Conservation (phyloP, 1,284 basidiomycete genomes). For the Tilletia indica region DNA sequence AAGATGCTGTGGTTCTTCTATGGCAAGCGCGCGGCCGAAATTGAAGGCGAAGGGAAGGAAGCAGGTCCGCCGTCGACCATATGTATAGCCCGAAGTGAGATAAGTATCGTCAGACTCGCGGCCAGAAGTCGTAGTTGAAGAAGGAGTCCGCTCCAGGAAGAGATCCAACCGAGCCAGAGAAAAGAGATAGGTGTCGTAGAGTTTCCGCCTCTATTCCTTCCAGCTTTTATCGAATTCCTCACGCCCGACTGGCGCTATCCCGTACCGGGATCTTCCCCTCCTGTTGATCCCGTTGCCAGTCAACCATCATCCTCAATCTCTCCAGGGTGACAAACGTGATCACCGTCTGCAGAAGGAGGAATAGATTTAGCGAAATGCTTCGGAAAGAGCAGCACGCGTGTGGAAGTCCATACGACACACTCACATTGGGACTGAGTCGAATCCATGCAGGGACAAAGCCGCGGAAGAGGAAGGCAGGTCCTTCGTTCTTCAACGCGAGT, state of each 20-base stretch:
- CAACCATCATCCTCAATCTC: conserved; percentile 44
- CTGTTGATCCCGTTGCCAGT: conserved; percentile 25
- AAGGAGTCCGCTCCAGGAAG: neutral
- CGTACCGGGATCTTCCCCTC: no score
- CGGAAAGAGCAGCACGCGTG: no score
- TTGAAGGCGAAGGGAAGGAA: no score
- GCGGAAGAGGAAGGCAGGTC: conserved; percentile 61
- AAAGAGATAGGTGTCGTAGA: no score
- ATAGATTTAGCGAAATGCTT: no score
- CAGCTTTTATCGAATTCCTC: neutral
- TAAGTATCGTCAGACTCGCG: no score
- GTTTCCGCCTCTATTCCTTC: neutral
- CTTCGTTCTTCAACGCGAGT: conserved; percentile 53
- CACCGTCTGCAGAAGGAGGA: conserved; percentile 36
- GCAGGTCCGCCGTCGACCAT: no score
- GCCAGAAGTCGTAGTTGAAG: neutral
- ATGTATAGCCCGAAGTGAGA: no score
- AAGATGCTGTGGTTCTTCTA: no score
- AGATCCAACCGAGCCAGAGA: neutral
- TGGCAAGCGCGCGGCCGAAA: no score
- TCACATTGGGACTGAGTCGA: conserved; percentile 46
- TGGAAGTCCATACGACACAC: neutral
- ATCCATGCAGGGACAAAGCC: conserved; percentile 63
- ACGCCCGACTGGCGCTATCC: neutral
- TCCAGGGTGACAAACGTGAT: conserved; percentile 52